A percentile compares a stretch with the other conserved stretches of the same genome.
Evolutionary conservation across 306 rosid genomes (phyloP).

Genomic region (Mucuna pruriens): DNA sequence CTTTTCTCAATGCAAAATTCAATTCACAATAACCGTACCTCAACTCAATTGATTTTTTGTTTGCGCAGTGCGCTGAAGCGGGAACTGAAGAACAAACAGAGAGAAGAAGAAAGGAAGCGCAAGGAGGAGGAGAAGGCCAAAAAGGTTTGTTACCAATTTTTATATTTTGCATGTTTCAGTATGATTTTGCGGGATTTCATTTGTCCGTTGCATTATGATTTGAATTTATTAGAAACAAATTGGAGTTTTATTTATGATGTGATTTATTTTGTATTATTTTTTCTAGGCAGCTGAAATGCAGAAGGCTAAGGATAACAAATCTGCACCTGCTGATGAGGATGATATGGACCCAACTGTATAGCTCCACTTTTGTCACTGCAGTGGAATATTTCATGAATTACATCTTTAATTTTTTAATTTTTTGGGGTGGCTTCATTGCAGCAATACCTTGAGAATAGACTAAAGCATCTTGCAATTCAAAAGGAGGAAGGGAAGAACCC

Average conservation of each 20-base stretch:
- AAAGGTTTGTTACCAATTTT: too few species aligned
- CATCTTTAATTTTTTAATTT: not conserved
- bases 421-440: conserved; percentile 38
- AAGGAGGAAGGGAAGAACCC: conserved; percentile 62
- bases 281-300: conserved; percentile 60
- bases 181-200: not conserved
- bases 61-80: conserved; percentile 5
- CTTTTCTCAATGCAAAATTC: not conserved
- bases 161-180: not conserved
- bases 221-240: not conserved
- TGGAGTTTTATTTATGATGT: not conserved
- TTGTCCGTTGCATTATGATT: conserved; percentile 6
- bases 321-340: conserved; percentile 68
- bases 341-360: conserved; percentile 47
- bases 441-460: conserved; percentile 86
- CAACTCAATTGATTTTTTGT: not conserved
- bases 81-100: conserved; percentile 13
- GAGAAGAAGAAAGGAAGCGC: conserved; percentile 18
- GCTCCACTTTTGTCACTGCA: not conserved
- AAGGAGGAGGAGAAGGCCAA: conserved; percentile 10
- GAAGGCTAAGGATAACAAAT: conserved; percentile 56
- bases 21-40: not conserved
- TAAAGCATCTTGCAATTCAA: conserved; percentile 63
- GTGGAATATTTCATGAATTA: not conserved
- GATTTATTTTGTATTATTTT: not conserved